Evolutionary conservation across 2,329 filamentous ascomycete species (phyloP), one percentile per base, ranked within the genome.

Genomic region (Sporothrix pallida): DNA sequence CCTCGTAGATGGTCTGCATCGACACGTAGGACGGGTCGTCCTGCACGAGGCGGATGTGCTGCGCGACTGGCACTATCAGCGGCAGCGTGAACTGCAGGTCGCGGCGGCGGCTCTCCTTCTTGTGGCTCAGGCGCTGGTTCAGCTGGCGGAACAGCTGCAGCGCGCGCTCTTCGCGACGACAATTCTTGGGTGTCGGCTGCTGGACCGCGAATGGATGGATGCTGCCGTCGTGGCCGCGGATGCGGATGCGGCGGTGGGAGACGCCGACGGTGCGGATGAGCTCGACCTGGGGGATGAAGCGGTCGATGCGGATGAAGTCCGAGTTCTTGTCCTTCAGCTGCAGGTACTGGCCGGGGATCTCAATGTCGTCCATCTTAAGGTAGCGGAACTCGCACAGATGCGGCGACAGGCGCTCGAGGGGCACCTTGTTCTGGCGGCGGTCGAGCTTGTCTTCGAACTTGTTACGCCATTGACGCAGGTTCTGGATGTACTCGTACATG

Each of bases 291-390:
- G 97, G 95, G 78, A 99, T 84, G 88, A 99, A 99, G 31, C 95
- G 92, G 81, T 99, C 97, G 77, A 99, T 98, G 63, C 95, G 92
- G 77, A 99, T 92, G 80, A 99, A 99, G 81, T 99, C 96, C 78
- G 97, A 94, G 81, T 99, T 99, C 88, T 98, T 99, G 79, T 99
- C 97, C 82, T 96, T 97, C 84, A 98, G 96, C 80, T 97, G 91
- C 76, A 98, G 85, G 81, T 99, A 99, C 81, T 99, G 96, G 0
- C 96, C 96, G 2, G 97, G 97, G 50, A 99, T 90, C 82, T 99
- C 96, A 13, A 99, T 95, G 79, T 99, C 97, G 79, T 99, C 96
- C 78, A 99, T 98, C 82, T 98, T 98, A 81, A 96, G 91, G 86
- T 97, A 99, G 54, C 94, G 89, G 86, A 99, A 99, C 80, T 98